phyloP scores from a whole-genome alignment of 345 rosid species.

The Murraya paniculata region DNA sequence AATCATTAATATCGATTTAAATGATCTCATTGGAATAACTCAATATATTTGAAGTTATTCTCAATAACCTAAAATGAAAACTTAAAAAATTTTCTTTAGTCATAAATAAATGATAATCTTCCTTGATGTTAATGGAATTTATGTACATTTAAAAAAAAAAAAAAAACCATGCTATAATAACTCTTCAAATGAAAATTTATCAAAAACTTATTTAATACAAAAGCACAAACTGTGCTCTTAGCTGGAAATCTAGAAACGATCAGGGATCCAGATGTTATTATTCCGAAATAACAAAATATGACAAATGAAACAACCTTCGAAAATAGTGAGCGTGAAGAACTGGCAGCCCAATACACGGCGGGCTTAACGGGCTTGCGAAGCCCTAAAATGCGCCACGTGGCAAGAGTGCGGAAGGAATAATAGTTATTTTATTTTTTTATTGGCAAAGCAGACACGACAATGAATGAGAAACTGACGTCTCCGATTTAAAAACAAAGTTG shows the following conservation, averaged over 20 bases:
- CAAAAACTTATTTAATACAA: background rate
- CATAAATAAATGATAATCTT: no score
- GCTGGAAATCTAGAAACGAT: no score
- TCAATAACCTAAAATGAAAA: no score
- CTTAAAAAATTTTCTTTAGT: no score
- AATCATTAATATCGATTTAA: no score
- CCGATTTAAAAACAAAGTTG: background rate
- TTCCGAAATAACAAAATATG: no score
- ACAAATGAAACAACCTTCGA: background rate
- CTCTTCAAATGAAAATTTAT: background rate
- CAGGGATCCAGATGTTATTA: background rate
- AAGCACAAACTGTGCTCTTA: background rate
- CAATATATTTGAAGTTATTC: no score
- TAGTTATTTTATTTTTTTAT: background rate
- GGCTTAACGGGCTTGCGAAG: background rate
- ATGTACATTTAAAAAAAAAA: no score
- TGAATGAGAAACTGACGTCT: background rate
- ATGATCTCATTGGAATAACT: no score
- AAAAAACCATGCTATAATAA: no score
- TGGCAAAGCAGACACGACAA: background rate
- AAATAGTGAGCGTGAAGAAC: background rate
- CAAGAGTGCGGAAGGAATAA: background rate
- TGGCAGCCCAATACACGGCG: background rate
- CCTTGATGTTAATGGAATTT: no score
- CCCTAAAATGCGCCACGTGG: background rate